phyloP scores from a whole-genome alignment of 2,329 filamentous ascomycete species.

The Colletotrichum sp. region DNA sequence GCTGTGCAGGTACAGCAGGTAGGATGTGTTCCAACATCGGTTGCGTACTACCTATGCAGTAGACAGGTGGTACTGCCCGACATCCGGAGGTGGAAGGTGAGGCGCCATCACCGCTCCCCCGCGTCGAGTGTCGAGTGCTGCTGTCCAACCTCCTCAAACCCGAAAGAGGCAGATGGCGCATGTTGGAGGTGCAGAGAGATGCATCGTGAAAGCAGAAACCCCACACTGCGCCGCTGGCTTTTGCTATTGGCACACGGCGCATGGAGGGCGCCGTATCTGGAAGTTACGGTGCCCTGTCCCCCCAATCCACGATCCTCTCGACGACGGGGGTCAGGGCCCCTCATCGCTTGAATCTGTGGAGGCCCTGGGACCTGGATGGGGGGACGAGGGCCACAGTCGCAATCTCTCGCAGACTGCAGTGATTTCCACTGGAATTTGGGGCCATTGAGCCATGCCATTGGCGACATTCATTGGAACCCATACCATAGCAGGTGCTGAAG shows the following conservation, averaged over 20 bases:
- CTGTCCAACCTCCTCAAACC: neutral
- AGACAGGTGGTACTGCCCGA: neutral
- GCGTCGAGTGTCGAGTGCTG: neutral
- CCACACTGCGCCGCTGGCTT: conserved; percentile 1
- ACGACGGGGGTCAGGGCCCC: neutral
- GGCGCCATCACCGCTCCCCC: neutral
- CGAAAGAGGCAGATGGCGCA: neutral
- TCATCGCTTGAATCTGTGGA: neutral
- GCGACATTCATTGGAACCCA: neutral
- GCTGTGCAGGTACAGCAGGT: neutral
- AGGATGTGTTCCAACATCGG: neutral
- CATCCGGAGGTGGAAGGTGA: neutral
- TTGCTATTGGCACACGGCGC: neutral
- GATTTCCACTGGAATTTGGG: neutral
- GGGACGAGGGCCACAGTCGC: neutral
- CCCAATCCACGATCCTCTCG: neutral
- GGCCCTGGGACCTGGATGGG: neutral
- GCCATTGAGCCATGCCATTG: neutral
- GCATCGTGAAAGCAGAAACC: neutral
- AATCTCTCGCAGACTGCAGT: conserved; percentile 8
- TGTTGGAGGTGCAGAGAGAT: neutral
- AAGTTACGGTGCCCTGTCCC: neutral
- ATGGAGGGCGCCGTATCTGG: conserved; percentile 3
- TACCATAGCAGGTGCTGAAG: neutral
- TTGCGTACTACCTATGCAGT: neutral